Base-by-base conservation (phyloP, 768 basidiomycete species). In the Pleurotus giganteus region DNA sequence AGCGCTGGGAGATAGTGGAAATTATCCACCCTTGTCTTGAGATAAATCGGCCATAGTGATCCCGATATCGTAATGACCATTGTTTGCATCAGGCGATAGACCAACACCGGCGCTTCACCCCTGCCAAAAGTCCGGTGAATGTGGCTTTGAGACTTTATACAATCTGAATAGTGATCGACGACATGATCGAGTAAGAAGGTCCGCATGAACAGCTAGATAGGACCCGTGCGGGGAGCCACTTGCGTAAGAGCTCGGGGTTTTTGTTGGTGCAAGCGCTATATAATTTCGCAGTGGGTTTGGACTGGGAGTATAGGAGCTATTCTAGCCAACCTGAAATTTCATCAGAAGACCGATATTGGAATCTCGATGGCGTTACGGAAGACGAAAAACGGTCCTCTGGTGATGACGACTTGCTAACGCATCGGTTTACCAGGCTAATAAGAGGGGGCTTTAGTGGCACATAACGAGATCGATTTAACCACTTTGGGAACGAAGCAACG, bases 401-500 rank as follows among this genome's bases (percentile, higher is more conserved):
- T 41, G 31, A 32, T 32, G 6, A 6, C 13, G 6, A 6, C 31
- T 32, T 41, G 9, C 39, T 11, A 12, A 41, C 19, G 39, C 12
- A 11, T 11, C 39, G 39, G 39, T 41, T 11, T 19, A 17, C 9
- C 12, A 41, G 39, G 39, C 15, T 13, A 15, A 7, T 41, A 17
- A 19, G 19, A 41, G 19, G 39, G 5, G 17, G 6, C 8, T n/a
- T n/a, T n/a, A n/a, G 39, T 15, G 7, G 2, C 12, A 11, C 39
- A 32, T 41, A 15, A 41, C 19, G 39, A 41, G 39, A 41, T 41
- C 19, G 39, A 41, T 47, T 28, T 29, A 47, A 47, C 46, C 46
- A 47, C 46, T 7, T 47, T 47, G 29, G 31, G 29, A 29, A n/a
- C n/a, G 46, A 47, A 29, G 46, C 46, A 29, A 23, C n/a, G 31